Base-by-base conservation (phyloP, 2,329 filamentous ascomycete species). In the Fusarium setosum region DNA sequence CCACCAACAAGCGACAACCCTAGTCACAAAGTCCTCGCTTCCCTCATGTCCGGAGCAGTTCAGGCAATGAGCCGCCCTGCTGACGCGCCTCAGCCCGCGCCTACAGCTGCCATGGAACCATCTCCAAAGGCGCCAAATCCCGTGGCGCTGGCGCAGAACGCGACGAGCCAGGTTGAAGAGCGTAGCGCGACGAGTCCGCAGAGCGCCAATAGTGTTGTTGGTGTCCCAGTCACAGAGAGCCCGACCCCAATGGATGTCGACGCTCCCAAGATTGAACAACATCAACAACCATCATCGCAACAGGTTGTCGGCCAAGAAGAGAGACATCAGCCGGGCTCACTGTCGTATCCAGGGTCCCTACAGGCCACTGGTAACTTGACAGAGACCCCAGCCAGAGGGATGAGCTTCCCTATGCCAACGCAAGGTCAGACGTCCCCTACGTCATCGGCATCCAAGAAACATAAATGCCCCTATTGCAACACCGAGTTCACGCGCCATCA, bases 401-500 rank as follows among this genome's bases (percentile, higher is more conserved):
- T 88, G 80, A 89, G 83, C 70, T 83, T 88, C 65, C 86, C 87
- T 8, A 83, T 88, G 79, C 78, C 83, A 18, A 78, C 79, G 1
- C 74, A 68, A 26, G 76, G 71, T 67, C 83, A 73, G 76, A 82
- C 66, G 57, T 83, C 72, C 70, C 82, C 93, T 6, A 90, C 92
- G 1, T 90, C 90, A 23, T 79, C 80, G 3, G 72, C 72, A 15
- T 85, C 87, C 51, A 97, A 97, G 81, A 95, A 96, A 74, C 95
- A 99, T 81, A 97, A 96, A 77, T 99, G 96, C 74, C 95, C 93
- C 1, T 97, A 97, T 77, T 99, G 96, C 83, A 89, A 93, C 35
- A 97, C 96, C 6, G 96, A 97, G 73, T 99, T 99, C 71, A 99
- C 96, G 24, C 89, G 96, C 41, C 96, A 98, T 75, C 96, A 98